phyloP scores from a whole-genome alignment of 2,329 filamentous ascomycete species.

The Beauveria sp. region DNA sequence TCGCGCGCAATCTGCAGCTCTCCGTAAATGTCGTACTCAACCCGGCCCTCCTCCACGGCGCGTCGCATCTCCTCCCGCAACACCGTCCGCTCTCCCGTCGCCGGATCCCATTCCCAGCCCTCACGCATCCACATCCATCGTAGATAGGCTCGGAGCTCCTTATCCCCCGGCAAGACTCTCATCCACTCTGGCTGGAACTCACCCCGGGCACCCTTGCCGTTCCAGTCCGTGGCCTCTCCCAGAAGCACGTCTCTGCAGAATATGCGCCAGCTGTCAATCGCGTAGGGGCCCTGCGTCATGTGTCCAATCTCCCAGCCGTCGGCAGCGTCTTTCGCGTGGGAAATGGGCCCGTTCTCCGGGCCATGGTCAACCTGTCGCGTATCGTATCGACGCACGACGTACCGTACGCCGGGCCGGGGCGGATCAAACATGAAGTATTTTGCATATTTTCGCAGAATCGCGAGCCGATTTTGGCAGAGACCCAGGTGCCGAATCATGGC shows the following conservation, averaged over 20 bases:
- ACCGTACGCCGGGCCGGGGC: slow-evolving; percentile 51
- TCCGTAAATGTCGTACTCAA: slow-evolving; percentile 47
- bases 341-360: neutral
- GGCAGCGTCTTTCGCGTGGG: slow-evolving; percentile 11
- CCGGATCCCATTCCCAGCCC: slow-evolving; percentile 72
- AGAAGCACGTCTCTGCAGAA: slow-evolving; percentile 79
- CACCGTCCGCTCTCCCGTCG: slow-evolving; percentile 55
- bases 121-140: slow-evolving; percentile 90
- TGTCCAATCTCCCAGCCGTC: slow-evolving; percentile 78
- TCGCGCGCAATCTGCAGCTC: slow-evolving; percentile 35
- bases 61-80: slow-evolving; percentile 45
- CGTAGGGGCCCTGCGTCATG: slow-evolving; percentile 74
- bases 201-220: slow-evolving; percentile 43
- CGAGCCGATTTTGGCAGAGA: slow-evolving; percentile 59
- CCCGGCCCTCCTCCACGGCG: slow-evolving; percentile 50
- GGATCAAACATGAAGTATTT: slow-evolving; percentile 57
- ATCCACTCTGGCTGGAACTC: slow-evolving; percentile 85
- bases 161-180: slow-evolving; percentile 73
- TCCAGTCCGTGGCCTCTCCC: slow-evolving; percentile 58
- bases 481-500: slow-evolving; percentile 63
- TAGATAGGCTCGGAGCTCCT: slow-evolving; percentile 80
- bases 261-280: slow-evolving; percentile 85
- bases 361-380: slow-evolving; percentile 23
- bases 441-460: slow-evolving; percentile 63
- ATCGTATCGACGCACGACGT: slow-evolving; percentile 42